These are phyloP conservation scores for Arthromyces matolae DNA, from an alignment of 768 basidiomycete genomes.

Conservation along the genomic window DNA sequence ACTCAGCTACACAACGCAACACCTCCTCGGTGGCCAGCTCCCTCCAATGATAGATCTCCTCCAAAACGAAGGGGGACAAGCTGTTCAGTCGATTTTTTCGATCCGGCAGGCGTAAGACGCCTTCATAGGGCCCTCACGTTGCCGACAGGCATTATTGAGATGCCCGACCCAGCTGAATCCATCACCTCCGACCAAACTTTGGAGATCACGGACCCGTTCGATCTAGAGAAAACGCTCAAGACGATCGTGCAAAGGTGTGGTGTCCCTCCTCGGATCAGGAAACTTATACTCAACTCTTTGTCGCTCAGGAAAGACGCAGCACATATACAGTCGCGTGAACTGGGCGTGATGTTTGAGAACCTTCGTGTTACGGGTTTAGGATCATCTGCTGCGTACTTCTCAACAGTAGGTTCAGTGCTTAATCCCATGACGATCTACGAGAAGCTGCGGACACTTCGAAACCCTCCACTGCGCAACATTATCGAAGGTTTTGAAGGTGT, in stretches of 20 bases:
- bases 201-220: conserved; percentile 25
- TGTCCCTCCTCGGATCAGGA: neutral
- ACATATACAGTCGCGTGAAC: conserved; percentile 33
- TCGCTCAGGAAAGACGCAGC: conserved; percentile 9
- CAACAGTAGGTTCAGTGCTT: conserved; percentile 57
- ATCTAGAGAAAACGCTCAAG: conserved; percentile 34
- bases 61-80: conserved; percentile 9
- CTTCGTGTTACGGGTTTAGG: conserved; percentile 60
- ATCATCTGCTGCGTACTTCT: conserved; percentile 47
- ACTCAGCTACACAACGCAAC: too few species aligned
- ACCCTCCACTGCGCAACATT: conserved; percentile 62
- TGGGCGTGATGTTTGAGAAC: conserved; percentile 58
- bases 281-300: neutral
- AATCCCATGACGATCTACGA: conserved; percentile 46
- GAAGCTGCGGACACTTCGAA: conserved; percentile 41
- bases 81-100: conserved; percentile 46
- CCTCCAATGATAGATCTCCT: too few species aligned
- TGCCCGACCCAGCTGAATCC: conserved; percentile 1
- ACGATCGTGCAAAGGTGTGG: conserved; percentile 29
- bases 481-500: too few species aligned
- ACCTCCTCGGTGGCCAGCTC: too few species aligned
- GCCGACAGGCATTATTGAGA: neutral
- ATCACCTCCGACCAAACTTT: conserved; percentile 22
- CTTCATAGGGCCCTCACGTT: conserved; percentile 32
- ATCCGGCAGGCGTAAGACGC: conserved; percentile 43